Conservation (phyloP, 2,329 filamentous ascomycete genomes). For the Monosporascus cannonballus region DNA sequence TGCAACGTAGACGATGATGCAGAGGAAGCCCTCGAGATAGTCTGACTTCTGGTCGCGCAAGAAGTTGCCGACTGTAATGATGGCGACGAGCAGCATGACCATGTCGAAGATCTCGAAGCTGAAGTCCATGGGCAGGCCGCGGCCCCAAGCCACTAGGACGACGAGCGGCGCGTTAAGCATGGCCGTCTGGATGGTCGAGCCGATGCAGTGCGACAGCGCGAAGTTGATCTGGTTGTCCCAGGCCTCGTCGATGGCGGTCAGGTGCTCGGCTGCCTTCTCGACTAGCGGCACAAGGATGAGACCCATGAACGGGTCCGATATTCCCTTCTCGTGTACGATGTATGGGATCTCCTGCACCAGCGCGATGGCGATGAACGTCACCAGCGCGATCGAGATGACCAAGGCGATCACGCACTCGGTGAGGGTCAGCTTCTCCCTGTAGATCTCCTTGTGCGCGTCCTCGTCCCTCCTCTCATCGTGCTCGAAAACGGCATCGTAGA, state of each 20-base stretch:
- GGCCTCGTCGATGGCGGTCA: conserved; percentile 79
- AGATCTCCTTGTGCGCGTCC: conserved; percentile 54
- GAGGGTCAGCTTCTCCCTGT: conserved; percentile 65
- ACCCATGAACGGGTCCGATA: conserved; percentile 53
- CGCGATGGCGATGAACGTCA: conserved; percentile 67
- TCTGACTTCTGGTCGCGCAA: conserved; percentile 83
- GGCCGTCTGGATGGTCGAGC: conserved; percentile 82
- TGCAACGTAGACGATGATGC: conserved; percentile 60
- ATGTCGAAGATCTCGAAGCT: conserved; percentile 87
- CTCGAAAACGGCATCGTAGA: conserved; percentile 70
- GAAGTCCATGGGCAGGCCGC: conserved; percentile 64
- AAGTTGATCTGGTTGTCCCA: conserved; percentile 82
- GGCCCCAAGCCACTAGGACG: conserved; percentile 77
- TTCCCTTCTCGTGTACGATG: conserved; percentile 38
- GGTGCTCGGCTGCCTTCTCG: conserved; percentile 80
- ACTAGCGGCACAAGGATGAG: conserved; percentile 76
- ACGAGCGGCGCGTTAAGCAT: conserved; percentile 81
- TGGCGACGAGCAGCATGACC: conserved; percentile 72
- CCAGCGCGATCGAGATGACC: conserved; percentile 56
- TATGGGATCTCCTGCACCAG: conserved; percentile 66
- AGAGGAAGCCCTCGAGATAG: conserved; percentile 80
- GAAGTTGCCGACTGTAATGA: conserved; percentile 83
- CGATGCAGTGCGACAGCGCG: conserved; percentile 78
- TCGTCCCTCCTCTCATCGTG: conserved; percentile 62
- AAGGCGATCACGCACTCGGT: conserved; percentile 66